Evolutionary conservation across 305 asterid genomes (phyloP).

Genomic region (Fraxinus albicans): DNA sequence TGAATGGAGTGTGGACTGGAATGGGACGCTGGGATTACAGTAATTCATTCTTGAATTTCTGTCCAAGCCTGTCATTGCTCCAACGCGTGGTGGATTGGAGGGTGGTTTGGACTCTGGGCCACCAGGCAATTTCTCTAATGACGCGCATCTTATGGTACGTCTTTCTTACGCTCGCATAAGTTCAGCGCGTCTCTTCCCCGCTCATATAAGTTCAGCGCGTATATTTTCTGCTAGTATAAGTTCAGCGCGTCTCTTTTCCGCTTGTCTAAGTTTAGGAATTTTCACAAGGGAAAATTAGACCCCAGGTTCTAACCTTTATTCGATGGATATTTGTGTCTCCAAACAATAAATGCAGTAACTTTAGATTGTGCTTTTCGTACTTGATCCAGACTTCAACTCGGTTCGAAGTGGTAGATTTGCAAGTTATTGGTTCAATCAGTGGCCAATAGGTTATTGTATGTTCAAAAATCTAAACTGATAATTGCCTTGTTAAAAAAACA

Average conservation of each 20-base stretch:
- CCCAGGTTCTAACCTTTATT: background rate
- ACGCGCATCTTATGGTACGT: background rate
- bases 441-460: background rate
- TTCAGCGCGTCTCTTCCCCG: background rate
- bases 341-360: background rate
- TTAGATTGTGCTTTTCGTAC: background rate
- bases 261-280: background rate
- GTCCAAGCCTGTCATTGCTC: background rate
- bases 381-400: background rate
- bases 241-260: background rate
- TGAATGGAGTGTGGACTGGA: background rate
- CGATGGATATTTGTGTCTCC: background rate
- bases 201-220: background rate
- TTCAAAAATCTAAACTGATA: background rate
- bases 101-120: background rate
- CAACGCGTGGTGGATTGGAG: background rate
- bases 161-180: background rate
- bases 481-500: background rate
- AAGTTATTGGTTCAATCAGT: background rate
- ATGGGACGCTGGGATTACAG: background rate
- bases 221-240: background rate
- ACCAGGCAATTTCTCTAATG: background rate
- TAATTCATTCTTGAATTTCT: background rate
- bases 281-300: background rate
- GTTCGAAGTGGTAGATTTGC: background rate